Evolutionary conservation across 1,284 basidiomycete genomes (phyloP).

Genomic region (Vanrija sp.): DNA sequence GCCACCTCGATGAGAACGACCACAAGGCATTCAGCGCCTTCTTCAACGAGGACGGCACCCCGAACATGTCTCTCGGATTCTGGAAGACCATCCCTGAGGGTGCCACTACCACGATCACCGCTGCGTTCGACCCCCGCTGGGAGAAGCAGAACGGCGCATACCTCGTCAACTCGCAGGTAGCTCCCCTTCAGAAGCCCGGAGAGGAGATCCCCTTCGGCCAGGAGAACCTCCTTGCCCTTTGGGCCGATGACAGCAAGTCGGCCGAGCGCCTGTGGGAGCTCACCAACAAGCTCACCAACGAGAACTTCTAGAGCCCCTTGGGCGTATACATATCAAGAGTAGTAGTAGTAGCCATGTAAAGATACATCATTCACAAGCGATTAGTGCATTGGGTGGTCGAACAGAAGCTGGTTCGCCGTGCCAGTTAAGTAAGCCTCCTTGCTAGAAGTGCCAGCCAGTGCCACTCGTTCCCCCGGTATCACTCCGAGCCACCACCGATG

Average conservation of each 20-base stretch:
- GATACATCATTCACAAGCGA: too few relatives aligned
- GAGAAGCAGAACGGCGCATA: slow-evolving; percentile 2
- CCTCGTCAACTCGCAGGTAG: slow-evolving; percentile 9
- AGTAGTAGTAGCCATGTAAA: too few relatives aligned
- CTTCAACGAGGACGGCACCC: slow-evolving; percentile 8
- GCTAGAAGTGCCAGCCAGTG: too few relatives aligned
- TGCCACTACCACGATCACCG: slow-evolving; percentile 7
- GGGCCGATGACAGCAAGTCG: not conserved
- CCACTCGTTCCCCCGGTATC: too few relatives aligned
- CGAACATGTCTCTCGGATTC: not conserved
- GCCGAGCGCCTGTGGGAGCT: slow-evolving; percentile 3
- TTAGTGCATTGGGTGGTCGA: too few relatives aligned
- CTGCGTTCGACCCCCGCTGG: slow-evolving; percentile 10
- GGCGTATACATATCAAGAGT: not conserved
- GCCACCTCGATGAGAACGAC: slow-evolving; percentile 3
- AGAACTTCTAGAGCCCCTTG: slow-evolving; percentile 1
- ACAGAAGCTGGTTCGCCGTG: too few relatives aligned
- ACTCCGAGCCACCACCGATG: too few relatives aligned
- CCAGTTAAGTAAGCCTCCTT: too few relatives aligned
- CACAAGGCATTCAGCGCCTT: not conserved
- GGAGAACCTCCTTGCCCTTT: not conserved
- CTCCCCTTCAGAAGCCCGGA: not conserved
- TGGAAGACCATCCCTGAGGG: slow-evolving; percentile 9
- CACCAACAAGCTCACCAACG: not conserved
- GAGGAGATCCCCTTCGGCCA: not conserved